Percentiles rank a stretch among this genome's conserved stretches.
Conservation (phyloP, 2,329 filamentous ascomycete genomes). For the Truncatella angustata region DNA sequence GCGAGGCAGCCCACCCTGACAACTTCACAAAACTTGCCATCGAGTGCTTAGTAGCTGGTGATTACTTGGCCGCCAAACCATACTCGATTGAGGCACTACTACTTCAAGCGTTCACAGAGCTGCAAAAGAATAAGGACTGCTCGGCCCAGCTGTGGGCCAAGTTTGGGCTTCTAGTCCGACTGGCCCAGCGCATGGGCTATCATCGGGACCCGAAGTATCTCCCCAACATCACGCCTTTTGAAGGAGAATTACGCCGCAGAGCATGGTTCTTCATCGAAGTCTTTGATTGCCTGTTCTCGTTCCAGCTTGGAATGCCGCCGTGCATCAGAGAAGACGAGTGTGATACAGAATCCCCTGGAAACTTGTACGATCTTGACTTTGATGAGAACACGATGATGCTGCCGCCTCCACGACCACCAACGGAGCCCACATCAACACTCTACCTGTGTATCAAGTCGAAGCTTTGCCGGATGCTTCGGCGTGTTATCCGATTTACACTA, state of each 20-base stretch:
- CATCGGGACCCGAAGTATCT: constrained; percentile 46
- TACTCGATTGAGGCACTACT: constrained; percentile 49
- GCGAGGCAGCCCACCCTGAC: constrained; percentile 24
- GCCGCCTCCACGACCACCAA: constrained; percentile 39
- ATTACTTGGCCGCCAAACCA: constrained; percentile 43
- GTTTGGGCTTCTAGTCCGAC: constrained; percentile 43
- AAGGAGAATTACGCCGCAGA: constrained; percentile 50
- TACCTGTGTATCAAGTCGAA: constrained; percentile 42
- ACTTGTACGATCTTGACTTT: constrained; percentile 50
- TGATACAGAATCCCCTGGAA: constrained; percentile 44
- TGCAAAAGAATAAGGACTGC: constrained; percentile 39
- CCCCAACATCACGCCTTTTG: constrained; percentile 43
- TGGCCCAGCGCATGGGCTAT: constrained; percentile 52
- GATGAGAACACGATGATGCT: constrained; percentile 42
- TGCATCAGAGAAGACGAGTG: constrained; percentile 45
- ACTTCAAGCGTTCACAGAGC: constrained; percentile 41
- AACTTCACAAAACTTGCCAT: constrained; percentile 36
- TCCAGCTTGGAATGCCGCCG: constrained; percentile 52
- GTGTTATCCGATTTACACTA: constrained; percentile 40
- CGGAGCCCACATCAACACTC: constrained; percentile 42
- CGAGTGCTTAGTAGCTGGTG: constrained; percentile 46
- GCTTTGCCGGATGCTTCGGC: constrained; percentile 41
- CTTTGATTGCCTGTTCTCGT: constrained; percentile 47
- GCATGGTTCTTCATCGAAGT: constrained; percentile 47
- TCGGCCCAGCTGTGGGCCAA: constrained; percentile 46